Conservation (phyloP, 768 basidiomycete genomes). For the Psilocybe azurescens region DNA sequence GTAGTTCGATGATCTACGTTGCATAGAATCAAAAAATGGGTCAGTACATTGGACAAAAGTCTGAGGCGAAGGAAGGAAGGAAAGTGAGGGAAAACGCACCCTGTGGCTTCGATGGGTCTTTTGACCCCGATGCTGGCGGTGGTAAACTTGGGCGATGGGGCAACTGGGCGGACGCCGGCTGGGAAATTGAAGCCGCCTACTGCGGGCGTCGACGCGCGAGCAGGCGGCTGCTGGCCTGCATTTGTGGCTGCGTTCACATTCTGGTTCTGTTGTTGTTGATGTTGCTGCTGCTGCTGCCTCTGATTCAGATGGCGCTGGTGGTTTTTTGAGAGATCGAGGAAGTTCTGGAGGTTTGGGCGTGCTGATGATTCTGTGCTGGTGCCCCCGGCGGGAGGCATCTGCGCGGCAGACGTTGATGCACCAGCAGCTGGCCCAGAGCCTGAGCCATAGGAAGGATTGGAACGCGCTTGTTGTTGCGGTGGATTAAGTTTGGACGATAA, state of each 20-base stretch:
- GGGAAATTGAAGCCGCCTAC: conserved; percentile 58
- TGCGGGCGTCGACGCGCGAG: conserved; percentile 37
- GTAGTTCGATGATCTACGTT: conserved; percentile 8
- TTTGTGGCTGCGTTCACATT: conserved; percentile 21
- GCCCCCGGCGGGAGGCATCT: conserved; percentile 16
- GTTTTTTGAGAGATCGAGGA: conserved; percentile 20
- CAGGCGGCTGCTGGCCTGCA: conserved; percentile 24
- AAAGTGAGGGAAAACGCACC: conserved; percentile 13
- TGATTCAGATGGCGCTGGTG: conserved; percentile 23
- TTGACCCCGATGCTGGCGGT: conserved; percentile 34
- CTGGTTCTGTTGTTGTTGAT: conserved; percentile 18
- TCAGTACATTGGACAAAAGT: conserved; percentile 18
- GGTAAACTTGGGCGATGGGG: conserved; percentile 15
- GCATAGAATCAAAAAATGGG: neutral
- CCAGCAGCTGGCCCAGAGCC: neutral
- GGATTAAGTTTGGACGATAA: neutral
- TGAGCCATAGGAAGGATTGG: neutral
- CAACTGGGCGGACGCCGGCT: conserved; percentile 42
- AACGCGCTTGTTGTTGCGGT: neutral
- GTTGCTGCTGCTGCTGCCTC: conserved; percentile 15
- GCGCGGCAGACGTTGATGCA: neutral
- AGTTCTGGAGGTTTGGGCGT: conserved; percentile 4
- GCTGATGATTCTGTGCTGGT: conserved; percentile 5
- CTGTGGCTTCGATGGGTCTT: conserved; percentile 36
- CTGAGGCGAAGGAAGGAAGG: conserved; percentile 18